Evolutionary conservation across 2,329 filamentous ascomycete genomes (phyloP), one percentile per base, ranked within the genome.

Genomic region (Pyrenochaeta sp.): DNA sequence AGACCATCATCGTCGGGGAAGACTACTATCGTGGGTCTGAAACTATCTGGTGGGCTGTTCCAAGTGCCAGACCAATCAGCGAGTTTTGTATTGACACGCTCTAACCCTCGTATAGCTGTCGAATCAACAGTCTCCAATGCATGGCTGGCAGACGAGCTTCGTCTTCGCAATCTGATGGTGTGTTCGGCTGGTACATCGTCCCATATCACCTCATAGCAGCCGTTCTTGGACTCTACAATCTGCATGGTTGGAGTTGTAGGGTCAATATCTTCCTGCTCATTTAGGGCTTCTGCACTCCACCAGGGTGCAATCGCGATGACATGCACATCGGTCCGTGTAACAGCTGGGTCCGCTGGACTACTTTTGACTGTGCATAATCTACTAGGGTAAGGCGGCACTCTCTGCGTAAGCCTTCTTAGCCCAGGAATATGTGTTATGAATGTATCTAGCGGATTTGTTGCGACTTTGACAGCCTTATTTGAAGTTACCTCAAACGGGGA

Each of bases 241-340:
- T 75, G 72, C 63, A 70, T 74, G 2, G 67, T 74, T 0, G 72
- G 68, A 3, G 67, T 74, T n/a, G 61, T 60, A n/a, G 61, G 54
- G 42, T 67, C 60, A 4, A 47, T 40, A 21, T 23, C 39, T 11
- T 39, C 44, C 5, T 60, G 36, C 11, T 55, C 47, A 15, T 42
- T 21, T 2, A 30, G 10, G 5, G 50, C 48, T 1, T 45, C 49
- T 2, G 41, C 18, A 18, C 18, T 46, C 56, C 50, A 57, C 1
- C 61, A 58, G 4, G 68, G 68, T 14, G 69, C 49, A 30, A 69
- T 61, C 3, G 71, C 63, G 29, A 75, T 59, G 17, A 74, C 66
- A 48, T 75, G 73, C 2, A 75, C 71, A 51, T 73, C 72, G 1
- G 74, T 71, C 4, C 64, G 58, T 4, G 73, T 76, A 6, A 68